Evolutionary conservation across 2,329 filamentous ascomycete genomes (phyloP).

Genomic region (Pyrenophora tritici-repentis): DNA sequence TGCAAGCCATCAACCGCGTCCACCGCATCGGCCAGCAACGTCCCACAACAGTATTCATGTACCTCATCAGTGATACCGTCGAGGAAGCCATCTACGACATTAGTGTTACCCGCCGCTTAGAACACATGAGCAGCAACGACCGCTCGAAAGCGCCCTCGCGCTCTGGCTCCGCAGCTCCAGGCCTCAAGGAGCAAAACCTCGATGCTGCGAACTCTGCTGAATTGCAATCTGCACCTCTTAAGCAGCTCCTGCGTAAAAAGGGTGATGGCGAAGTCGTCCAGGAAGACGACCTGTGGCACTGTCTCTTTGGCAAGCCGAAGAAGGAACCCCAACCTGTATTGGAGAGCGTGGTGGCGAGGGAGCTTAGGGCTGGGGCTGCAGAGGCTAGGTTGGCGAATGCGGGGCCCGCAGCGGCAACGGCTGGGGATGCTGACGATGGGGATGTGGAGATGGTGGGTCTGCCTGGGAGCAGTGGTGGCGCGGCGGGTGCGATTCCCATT

Average conservation of each 20-base stretch:
- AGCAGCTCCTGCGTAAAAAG: constrained; percentile 71
- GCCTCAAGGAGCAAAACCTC: constrained; percentile 64
- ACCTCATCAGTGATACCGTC: constrained; percentile 86
- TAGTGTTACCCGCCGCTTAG: constrained; percentile 76
- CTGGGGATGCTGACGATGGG: not conserved
- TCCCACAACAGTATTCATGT: constrained; percentile 93
- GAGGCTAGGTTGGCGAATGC: constrained; percentile 40
- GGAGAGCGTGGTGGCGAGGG: constrained; percentile 54
- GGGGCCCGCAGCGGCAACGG: not conserved
- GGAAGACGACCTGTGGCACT: constrained; percentile 82
- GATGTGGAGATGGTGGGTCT: not conserved
- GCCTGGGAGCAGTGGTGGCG: no score
- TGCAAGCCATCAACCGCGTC: constrained; percentile 93
- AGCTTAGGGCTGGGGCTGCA: constrained; percentile 61
- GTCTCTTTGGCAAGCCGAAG: constrained; percentile 71
- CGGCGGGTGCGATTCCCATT: no score
- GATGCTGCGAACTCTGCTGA: constrained; percentile 86
- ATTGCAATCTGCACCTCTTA: constrained; percentile 72
- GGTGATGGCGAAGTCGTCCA: constrained; percentile 79
- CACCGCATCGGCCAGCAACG: constrained; percentile 91
- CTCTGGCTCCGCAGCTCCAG: constrained; percentile 33
- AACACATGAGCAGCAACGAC: constrained; percentile 66
- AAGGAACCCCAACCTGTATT: constrained; percentile 46
- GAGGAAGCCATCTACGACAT: constrained; percentile 91
- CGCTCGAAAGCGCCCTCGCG: not conserved